Conservation (phyloP, 768 basidiomycete genomes). For the Amanita exitialis region DNA sequence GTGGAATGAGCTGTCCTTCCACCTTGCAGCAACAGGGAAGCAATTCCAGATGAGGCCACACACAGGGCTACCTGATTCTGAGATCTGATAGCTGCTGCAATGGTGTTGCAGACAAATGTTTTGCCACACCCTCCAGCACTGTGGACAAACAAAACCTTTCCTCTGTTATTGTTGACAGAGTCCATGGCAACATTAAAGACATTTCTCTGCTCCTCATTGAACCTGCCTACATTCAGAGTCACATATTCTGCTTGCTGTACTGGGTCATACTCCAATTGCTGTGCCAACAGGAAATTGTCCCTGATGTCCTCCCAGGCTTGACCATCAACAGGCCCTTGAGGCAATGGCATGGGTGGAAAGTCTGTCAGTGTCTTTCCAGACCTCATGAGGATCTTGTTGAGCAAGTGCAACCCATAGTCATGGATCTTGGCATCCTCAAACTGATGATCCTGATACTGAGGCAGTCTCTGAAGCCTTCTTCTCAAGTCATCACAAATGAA, state of each 20-base stretch:
- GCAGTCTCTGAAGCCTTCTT: too few species aligned
- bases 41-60: too few species aligned
- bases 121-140: constrained; percentile 31
- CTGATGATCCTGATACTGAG: too few species aligned
- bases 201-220: constrained; percentile 22
- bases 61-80: constrained; percentile 27
- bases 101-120: constrained; percentile 31
- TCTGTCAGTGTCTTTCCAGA: constrained; percentile 14
- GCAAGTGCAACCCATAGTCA: constrained; percentile 17
- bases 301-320: constrained; percentile 15
- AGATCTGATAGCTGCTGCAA: constrained; percentile 16
- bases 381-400: constrained; percentile 17
- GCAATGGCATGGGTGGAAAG: constrained; percentile 23
- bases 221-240: not conserved
- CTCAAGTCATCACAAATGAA: too few species aligned
- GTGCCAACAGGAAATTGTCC: constrained; percentile 20
- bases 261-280: constrained; percentile 21
- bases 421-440: too few species aligned
- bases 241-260: not conserved
- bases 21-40: too few species aligned
- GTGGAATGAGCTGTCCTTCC: too few species aligned
- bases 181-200: constrained; percentile 20
- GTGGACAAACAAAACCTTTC: constrained; percentile 13
- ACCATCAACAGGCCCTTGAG: not conserved
- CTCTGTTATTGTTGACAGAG: constrained; percentile 13